A percentile compares a stretch with the other conserved stretches of the same genome.
phyloP scores from a whole-genome alignment of 768 basidiomycete species.

The Neoboletus subvelutipes region DNA sequence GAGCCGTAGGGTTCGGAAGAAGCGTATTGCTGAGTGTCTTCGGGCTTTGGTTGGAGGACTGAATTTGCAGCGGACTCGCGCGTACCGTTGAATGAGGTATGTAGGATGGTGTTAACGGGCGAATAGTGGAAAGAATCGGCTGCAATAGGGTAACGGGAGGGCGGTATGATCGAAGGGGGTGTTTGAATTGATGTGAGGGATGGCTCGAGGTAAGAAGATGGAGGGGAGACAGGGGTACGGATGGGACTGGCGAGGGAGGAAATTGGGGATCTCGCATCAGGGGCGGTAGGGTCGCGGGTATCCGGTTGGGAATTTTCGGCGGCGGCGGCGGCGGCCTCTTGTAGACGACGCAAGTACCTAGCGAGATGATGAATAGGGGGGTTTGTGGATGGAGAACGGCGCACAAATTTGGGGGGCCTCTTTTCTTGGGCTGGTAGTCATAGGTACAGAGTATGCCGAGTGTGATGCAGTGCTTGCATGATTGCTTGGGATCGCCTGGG shows the following conservation, averaged over 20 bases:
- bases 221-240: constrained; percentile 46
- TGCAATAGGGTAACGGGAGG: constrained; percentile 69
- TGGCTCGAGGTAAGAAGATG: constrained; percentile 51
- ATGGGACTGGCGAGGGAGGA: constrained; percentile 49
- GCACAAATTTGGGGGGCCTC: constrained; percentile 90
- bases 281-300: constrained; percentile 35
- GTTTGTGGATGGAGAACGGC: constrained; percentile 20
- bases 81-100: constrained; percentile 40
- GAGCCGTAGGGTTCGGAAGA: constrained; percentile 57
- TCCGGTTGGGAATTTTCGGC: constrained; percentile 35
- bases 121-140: constrained; percentile 66
- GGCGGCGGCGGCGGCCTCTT: constrained; percentile 67
- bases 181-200: constrained; percentile 43
- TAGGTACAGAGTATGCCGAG: constrained; percentile 86
- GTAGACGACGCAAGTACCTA: constrained; percentile 77
- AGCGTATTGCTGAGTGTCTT: constrained; percentile 43
- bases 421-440: constrained; percentile 91
- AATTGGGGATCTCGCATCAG: constrained; percentile 46
- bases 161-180: constrained; percentile 44
- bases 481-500: constrained; percentile 69
- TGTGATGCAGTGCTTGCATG: constrained; percentile 85
- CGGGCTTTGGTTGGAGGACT: constrained; percentile 39
- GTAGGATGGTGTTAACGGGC: constrained; percentile 33
- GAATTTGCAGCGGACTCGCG: constrained; percentile 36
- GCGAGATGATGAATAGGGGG: neutral